A percentile compares a stretch with the other conserved stretches of the same genome.
phyloP scores from a whole-genome alignment of 192 early-diverging fungal genomes.

The Lunasporangiospora selenospora region DNA sequence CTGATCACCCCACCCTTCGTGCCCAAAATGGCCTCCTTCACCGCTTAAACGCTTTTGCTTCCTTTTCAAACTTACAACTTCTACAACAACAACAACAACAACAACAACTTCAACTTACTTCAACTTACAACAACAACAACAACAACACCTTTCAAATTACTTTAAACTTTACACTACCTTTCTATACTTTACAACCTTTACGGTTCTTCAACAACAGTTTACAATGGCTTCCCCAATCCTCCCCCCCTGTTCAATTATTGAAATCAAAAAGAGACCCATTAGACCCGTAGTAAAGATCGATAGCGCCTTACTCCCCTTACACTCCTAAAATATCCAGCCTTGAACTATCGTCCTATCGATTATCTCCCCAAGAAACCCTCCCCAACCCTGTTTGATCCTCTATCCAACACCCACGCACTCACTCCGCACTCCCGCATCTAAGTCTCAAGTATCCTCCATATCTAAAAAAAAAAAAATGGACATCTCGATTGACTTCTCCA shows the following conservation, averaged over 20 bases:
- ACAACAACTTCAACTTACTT: constrained; percentile 1
- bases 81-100: constrained; percentile 4
- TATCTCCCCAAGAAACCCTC: background rate
- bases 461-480: constrained; percentile 21
- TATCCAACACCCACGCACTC: no score
- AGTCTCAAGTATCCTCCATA: background rate
- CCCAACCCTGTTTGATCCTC: no score
- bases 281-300: constrained; percentile 18
- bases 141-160: constrained; percentile 15
- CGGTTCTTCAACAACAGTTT: constrained; percentile 28
- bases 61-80: constrained; percentile 25
- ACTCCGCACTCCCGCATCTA: no score
- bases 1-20: constrained; percentile 1
- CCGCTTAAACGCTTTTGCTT: constrained; percentile 41
- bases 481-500: constrained; percentile 42
- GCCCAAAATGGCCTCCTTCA: constrained; percentile 43
- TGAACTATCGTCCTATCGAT: background rate
- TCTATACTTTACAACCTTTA: constrained; percentile 15
- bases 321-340: constrained; percentile 28
- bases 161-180: no score
- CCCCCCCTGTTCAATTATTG: constrained; percentile 31
- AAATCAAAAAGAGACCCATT: constrained; percentile 24
- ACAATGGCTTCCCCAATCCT: constrained; percentile 46
- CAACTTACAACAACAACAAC: constrained; percentile 16
- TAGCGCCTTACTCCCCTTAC: constrained; percentile 36